Base-by-base conservation (phyloP, 1,284 basidiomycete genomes). In the Puccinia hordei region DNA sequence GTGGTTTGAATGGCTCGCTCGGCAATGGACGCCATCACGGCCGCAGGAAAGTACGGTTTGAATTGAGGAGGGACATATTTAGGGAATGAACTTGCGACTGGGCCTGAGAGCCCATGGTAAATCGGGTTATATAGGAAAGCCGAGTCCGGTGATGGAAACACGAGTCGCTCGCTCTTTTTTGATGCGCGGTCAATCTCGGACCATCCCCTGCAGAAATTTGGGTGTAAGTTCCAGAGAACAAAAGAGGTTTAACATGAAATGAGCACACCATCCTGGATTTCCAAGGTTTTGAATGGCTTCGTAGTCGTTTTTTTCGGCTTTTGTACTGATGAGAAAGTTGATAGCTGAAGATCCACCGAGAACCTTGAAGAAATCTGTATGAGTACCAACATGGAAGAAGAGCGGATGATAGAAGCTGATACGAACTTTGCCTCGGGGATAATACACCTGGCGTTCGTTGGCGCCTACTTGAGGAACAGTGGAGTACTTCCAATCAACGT, bases 331-430 rank as follows among this genome's bases (percentile, higher is more conserved):
- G 13, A 80, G n/a, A 35, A 53, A 80, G 46, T 80, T 80, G 38
- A 73, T 61, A 35, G 69, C 78, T 65, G 78, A 80, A n/a, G 78
- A 80, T 27, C 78, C 78, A 17, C 78, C 78, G 2, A 80, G 69
- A 53, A 72, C 68, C 66, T 79, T 24, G 46, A 22, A 33, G 51
- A 69, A 9, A 41, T 49, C 19, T 30, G 61, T 9, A 12, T 30
- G 46, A 30, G 30, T 22, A 59, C 27, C n/a, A n/a, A 24, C 69
- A 19, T 27, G 33, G 15, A 33, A 63, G 41, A 2, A 33, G 15
- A 8, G 6, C 17, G 24, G 15, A 38, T 63, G 10, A 53, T 27
- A 27, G 17, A 17, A 30, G 2, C 15, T 6, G 2, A 35, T n/a
- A 55, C 65, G 41, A 38, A 80, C 77, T 63, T 80, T 80, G 35